Percentiles rank a stretch among this genome's conserved stretches.
Conservation (phyloP, 176 grass and related monocot genomes). For the Dendrocalamus sinicus region DNA sequence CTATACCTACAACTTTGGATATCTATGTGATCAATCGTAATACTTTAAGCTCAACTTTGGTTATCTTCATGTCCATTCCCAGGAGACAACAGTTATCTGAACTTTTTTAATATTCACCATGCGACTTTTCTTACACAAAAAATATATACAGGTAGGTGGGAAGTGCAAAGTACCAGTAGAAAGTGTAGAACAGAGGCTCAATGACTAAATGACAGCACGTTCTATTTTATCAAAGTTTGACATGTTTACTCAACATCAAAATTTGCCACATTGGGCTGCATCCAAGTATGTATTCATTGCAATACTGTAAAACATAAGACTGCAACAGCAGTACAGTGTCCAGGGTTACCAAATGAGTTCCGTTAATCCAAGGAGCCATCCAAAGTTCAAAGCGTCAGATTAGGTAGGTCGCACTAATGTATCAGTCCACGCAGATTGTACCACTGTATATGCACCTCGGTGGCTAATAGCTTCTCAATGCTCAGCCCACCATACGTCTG, state of each 20-base stretch:
- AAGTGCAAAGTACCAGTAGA: neutral
- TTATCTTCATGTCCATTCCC: neutral
- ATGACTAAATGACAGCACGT: neutral
- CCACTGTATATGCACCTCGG: neutral
- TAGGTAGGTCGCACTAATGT: neutral
- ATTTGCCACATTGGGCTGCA: neutral
- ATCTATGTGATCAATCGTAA: conserved; percentile 13
- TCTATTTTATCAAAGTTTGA: neutral
- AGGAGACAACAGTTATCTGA: neutral
- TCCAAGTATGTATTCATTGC: neutral
- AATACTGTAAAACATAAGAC: neutral
- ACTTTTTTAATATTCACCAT: neutral
- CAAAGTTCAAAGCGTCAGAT: neutral
- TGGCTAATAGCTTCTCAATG: neutral
- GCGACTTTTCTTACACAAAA: neutral
- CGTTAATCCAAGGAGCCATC: neutral
- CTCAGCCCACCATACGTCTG: neutral
- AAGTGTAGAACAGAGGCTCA: neutral
- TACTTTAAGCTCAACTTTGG: neutral
- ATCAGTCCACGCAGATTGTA: neutral
- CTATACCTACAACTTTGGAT: conserved; percentile 14
- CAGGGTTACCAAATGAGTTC: neutral
- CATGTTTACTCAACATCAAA: neutral
- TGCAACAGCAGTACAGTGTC: neutral
- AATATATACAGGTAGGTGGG: neutral